Base-by-base conservation (phyloP, 108 stramenopile genomes). In the Nitzschia putrida region DNA sequence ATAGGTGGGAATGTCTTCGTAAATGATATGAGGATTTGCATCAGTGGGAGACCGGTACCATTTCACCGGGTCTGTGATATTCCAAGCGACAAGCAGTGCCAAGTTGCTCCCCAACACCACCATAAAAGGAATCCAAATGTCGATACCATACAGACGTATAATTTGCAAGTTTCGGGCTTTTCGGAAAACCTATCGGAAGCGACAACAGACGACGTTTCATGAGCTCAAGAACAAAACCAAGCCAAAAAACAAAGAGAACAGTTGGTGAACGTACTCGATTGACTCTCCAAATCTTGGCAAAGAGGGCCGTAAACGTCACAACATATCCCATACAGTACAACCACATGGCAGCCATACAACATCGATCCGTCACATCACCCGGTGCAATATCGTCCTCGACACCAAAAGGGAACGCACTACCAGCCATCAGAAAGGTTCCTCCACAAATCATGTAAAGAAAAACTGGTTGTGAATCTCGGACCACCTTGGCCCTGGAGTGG, bases 351-450 rank as follows among this genome's bases (percentile, higher is more conserved):
- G 69, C 59, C 54, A 67, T 70, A 51, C 83, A 84, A 6, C 72
- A 13, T 8, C 50, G 14, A 25, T 43, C 20, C 16, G 25, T 8
- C 7, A 51, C 59, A 21, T 54, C 34, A 25, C 7, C 5, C 3
- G 66, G 25, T 20, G 66, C 54, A 43, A 77, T 50, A 37, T 69
- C 64, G 24, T 81, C 80, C 52, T 84, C 79, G 12, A 84, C 61
- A 13, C 74, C 66, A 54, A 81, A 60, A n/a, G 69, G 64, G 44
- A 84, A 78, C 42, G 80, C 71, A 21, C 61, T 60, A 9, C 43
- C 65, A 24, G 69, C 74, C 83, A 88, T 88, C 21, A 91, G 13
- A 54, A 88, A 73, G 0, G 83, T 76, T 25, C 89, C 89, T 11
- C 44, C 52, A 64, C 84, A 83, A 23, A 91, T 68, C 78, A 88